Evolutionary conservation across 371 early-diverging fungal species (phyloP), one percentile per base, ranked within the genome.

Genomic region (Nematocida minor): DNA sequence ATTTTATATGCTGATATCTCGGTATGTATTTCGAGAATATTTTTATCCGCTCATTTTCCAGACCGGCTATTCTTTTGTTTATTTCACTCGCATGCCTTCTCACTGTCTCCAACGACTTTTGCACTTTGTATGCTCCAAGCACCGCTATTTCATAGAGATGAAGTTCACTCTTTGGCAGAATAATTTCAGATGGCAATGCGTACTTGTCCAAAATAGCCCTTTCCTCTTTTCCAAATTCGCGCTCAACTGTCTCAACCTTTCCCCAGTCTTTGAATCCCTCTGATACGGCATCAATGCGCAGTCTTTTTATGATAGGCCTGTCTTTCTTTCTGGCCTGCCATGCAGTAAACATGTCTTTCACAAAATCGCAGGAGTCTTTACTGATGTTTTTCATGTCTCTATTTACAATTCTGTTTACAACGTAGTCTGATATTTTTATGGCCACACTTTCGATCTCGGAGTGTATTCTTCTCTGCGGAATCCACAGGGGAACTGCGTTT

Each of bases 341-440:
- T n/a, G 51, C 51, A 14, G 44, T 20, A 34, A 41, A 74, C 63
- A 74, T 74, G 25, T 74, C 63, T 34, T 64, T 64, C 9, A 74
- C 40, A 2, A 64, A 40, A n/a, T 6, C 3, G 22, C 27, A 7
- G 40, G 51, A 31, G 16, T 40, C 51, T 64, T 32, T 9, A n/a
- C n/a, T n/a, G 14, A 4, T 25, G 3, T 40, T 46, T 4, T 42
- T 14, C 11, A 79, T 60, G 25, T 79, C 79, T 11, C 69, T 4
- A 16, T 32, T 31, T 11, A 36, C 67, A 42, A 79, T 67, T n/a
- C 60, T 51, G 48, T 79, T 69, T 16, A 79, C 36, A 6, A 47
- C 53, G 18, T 54, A 57, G 41, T 57, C 36, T 4, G 27, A 47
- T 7, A 69, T 48, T 31, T 67, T n/a, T 16, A 49, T 41, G 11